Base-by-base conservation (phyloP, 306 rosid species). In the Myrica gale region DNA sequence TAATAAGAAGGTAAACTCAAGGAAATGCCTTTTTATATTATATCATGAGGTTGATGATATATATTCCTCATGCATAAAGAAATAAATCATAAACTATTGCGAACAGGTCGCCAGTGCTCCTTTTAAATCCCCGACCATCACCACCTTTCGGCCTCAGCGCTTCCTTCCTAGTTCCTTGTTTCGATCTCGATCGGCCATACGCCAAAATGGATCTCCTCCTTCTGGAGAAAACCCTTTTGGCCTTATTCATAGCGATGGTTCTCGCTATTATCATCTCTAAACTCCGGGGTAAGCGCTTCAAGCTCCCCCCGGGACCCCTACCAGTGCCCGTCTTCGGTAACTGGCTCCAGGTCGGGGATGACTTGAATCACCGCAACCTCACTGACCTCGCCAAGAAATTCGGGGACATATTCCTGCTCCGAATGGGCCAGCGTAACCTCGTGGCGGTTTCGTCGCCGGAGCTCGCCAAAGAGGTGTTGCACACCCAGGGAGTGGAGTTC, bases 261-360 rank as follows among this genome's bases (percentile, higher is more conserved):
- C 62, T 86, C 0, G 97, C 97, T 44, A 87, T 89, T 43, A 13
- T 17, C 6, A 57, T 91, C 12, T 91, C 98, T 6, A 93, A 83
- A 26, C 77, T 89, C 51, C 90, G 93, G 0, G 97, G 98, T 15
- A 85, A 82, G 77, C 79, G 86, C 0, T 91, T 93, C 82, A 93
- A 89, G 73, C 91, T 93, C n/a, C 98, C 97, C 0, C 98, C 98
- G 0, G 98, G 98, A 0, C 97, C 98, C 0, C 47, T 91, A 0
- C 93, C 98, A 0, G 92, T 91, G 0, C 98, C 98, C 0, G 44
- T 93, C 5, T 91, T 93, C 81, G 98, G 97, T 0, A 93, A 93
- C 80, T 93, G 98, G 98, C 93, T 93, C 23, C 98, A 93, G 20
- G 98, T 93, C 69, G 98, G 98, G 1, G 98, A 93, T 9, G 97